Conservation (phyloP, 306 rosid species). For the Cicer judaicum region DNA sequence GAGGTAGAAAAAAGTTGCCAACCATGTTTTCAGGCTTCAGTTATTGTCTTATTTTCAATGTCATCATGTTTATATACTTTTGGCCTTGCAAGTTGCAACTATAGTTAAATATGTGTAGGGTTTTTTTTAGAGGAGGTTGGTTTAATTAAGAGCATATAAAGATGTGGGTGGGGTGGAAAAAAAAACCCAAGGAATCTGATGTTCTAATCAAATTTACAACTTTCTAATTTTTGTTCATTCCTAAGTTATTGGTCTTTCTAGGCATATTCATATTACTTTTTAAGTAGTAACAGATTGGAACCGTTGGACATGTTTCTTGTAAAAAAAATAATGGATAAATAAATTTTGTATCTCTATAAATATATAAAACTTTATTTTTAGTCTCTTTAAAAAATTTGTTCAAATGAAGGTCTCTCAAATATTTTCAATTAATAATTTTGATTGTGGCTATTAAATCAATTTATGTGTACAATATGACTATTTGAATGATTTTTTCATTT, state of each 20-base stretch:
- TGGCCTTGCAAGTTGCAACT: constrained; percentile 46
- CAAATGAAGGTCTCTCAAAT: too few relatives aligned
- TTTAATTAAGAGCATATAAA: constrained; percentile 50
- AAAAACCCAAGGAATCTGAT: constrained; percentile 44
- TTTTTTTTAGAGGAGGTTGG: constrained; percentile 42
- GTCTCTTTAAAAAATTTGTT: too few relatives aligned
- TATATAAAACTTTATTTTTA: too few relatives aligned
- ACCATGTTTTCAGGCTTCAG: constrained; percentile 47
- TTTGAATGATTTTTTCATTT: too few relatives aligned
- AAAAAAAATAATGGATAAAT: too few relatives aligned
- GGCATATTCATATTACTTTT: constrained; percentile 31
- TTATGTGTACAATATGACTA: too few relatives aligned
- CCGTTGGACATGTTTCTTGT: constrained; percentile 20
- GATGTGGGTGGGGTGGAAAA: constrained; percentile 38
- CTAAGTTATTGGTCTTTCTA: constrained; percentile 24
- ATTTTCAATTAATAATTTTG: too few relatives aligned
- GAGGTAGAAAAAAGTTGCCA: constrained; percentile 60
- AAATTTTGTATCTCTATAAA: too few relatives aligned
- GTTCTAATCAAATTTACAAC: constrained; percentile 52
- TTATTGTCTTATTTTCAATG: constrained; percentile 56
- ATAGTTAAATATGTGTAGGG: constrained; percentile 50
- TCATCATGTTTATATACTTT: constrained; percentile 58
- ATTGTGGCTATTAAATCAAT: too few relatives aligned
- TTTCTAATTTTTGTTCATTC: constrained; percentile 49
- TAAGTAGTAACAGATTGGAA: constrained; percentile 31